Conservation (phyloP, 2,329 filamentous ascomycete species). For the Anthostomella pinea region DNA sequence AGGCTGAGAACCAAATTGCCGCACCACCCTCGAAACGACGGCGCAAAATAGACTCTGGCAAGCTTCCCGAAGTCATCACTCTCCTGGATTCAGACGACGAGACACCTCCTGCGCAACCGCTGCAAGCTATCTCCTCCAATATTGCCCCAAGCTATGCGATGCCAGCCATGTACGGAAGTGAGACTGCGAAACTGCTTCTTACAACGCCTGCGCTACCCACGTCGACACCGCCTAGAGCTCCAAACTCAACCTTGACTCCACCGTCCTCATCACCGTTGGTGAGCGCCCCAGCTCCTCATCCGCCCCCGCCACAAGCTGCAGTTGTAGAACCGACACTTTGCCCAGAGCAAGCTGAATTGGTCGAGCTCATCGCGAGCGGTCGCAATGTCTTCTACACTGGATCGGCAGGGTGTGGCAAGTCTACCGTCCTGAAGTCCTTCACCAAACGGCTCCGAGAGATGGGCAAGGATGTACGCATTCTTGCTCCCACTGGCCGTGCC, state of each 20-base stretch:
- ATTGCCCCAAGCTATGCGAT: no score
- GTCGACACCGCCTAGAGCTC: background rate
- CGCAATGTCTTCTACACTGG: conserved; percentile 64
- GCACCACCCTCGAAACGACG: background rate
- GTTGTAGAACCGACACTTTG: conserved; percentile 33
- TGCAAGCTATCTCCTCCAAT: no score
- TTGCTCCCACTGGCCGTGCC: conserved; percentile 59
- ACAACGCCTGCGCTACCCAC: background rate
- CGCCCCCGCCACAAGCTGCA: conserved; percentile 1
- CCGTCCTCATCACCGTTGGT: no score
- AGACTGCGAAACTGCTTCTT: background rate
- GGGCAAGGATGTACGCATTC: conserved; percentile 43
- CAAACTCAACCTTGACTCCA: no score
- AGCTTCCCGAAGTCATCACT: conserved; percentile 10
- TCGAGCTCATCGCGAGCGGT: conserved; percentile 49
- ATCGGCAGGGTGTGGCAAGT: conserved; percentile 60
- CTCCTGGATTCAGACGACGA: conserved; percentile 11
- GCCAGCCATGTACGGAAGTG: background rate
- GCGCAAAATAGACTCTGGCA: background rate
- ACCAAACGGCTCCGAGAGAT: conserved; percentile 34
- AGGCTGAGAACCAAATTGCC: background rate
- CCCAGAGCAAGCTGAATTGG: conserved; percentile 45
- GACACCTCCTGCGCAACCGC: no score
- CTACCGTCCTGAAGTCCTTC: conserved; percentile 51
- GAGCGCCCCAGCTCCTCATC: no score